Evolutionary conservation across 75 land plant genomes (phyloP), one percentile per base, ranked within the genome.

Genomic region (Selaginella moellendorffii): DNA sequence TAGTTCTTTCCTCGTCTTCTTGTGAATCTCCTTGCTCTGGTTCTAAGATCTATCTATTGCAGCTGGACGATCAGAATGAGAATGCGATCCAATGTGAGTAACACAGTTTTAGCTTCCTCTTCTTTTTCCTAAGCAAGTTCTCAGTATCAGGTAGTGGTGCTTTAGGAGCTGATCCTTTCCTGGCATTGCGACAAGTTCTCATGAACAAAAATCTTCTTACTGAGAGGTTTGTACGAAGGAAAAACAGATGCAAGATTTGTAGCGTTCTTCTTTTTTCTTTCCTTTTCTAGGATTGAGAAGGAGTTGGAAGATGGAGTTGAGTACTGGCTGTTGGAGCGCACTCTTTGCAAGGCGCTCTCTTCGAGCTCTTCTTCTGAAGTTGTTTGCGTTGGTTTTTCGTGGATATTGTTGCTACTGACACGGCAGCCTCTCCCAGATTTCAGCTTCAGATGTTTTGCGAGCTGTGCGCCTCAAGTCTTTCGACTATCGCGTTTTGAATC

Each of bases 381-480:
- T n/a, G n/a, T n/a, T n/a, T n/a, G n/a, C n/a, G n/a, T n/a, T n/a
- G n/a, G n/a, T n/a, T n/a, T n/a, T n/a, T n/a, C n/a, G n/a, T n/a
- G n/a, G n/a, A n/a, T n/a, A n/a, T n/a, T n/a, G n/a, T n/a, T n/a
- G n/a, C n/a, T n/a, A n/a, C n/a, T n/a, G n/a, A n/a, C n/a, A n/a
- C n/a, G n/a, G n/a, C n/a, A n/a, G n/a, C n/a, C n/a, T n/a, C n/a
- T 36, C 14, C 5, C 76, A 86, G 87, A 65, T 86, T 1, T 71
- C 68, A 17, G 10, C 77, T 28, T 77, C 83, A 69, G 89, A 92
- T 71, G 86, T 73, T 1, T 66, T 81, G 76, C 79, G 78, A 66
- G 95, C 97, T 56, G 79, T 92, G 53, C 82, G 77, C 65, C 69
- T 92, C 29, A 92, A 92, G 64, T 92, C 97, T 26, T 92, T 92